Evolutionary conservation across 2,329 filamentous ascomycete genomes (phyloP), one percentile per base, ranked within the genome.

Genomic region (Coleophoma crateriformis): DNA sequence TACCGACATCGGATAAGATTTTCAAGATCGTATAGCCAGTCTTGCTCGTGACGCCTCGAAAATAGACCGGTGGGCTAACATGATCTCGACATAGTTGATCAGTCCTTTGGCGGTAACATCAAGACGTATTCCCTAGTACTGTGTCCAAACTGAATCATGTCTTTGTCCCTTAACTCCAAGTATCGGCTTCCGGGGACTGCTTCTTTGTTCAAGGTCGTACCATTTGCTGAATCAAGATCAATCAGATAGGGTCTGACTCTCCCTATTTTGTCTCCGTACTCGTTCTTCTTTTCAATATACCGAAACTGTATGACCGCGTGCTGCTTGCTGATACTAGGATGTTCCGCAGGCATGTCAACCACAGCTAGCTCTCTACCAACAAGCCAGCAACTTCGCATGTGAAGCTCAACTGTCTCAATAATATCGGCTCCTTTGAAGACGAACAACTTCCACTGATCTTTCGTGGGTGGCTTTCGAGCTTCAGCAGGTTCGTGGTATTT

Each of bases 401-500:
- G 77, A 45, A 99, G 75, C 51, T 90, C 82, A 19, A 96, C 76
- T 1, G 89, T 95, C 63, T 95, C 90, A 33, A 96, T 67, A 3
- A 95, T 77, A 50, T 90, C 87, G 27, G 78, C 68, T 11, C 83
- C 88, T 64, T 96, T 96, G 78, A 99, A 99, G 19, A 96, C 80
- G 65, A 95, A 97, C 44, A 99, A 74, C 52, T 88, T 88, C 92
- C 92, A 99, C 50, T 81, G 73, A 58, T 94, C 84, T 48, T 82
- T 85, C 1, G 85, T 64, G 0, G 91, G 78, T 0, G 94, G 89
- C 60, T 96, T 96, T 51, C 94, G 87, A 45, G 92, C 89, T 72
- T 99, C 94, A 11, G 89, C 73, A 1, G 94, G 94, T 69, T 99
- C 94, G 71, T 96, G 88, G 68, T 99, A 99, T 73, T 97, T 97